phyloP scores from a whole-genome alignment of 202 grass and related monocot genomes.

The Musa balbisiana region DNA sequence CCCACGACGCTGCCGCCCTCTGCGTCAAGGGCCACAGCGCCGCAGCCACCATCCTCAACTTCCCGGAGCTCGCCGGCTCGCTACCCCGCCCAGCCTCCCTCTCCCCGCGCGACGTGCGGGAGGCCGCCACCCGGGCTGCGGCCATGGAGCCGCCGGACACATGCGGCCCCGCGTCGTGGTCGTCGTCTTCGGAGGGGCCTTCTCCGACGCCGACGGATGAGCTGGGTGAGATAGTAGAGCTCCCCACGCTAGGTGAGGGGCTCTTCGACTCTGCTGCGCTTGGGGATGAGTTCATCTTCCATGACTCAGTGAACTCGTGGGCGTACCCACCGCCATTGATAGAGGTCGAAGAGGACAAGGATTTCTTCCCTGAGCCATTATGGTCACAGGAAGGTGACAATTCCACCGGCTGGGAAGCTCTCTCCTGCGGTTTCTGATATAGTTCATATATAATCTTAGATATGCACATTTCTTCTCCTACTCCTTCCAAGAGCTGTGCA shows the following conservation, averaged over 20 bases:
- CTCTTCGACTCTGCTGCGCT: background rate
- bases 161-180: too few relatives aligned
- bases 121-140: background rate
- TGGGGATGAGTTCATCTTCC: background rate
- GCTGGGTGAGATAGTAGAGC: background rate
- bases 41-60: conserved; percentile 1
- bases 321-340: background rate
- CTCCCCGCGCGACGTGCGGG: conserved; percentile 6
- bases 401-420: background rate
- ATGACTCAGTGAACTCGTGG: background rate
- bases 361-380: background rate
- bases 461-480: background rate
- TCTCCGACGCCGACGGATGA: background rate
- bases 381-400: background rate
- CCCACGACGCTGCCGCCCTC: conserved; percentile 8
- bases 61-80: conserved; percentile 6
- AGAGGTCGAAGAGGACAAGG: too few relatives aligned
- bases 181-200: background rate
- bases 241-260: background rate
- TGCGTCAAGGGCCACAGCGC: background rate
- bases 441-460: too few relatives aligned
- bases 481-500: background rate
- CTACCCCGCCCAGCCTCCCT: conserved; percentile 6
- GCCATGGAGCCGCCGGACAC: background rate
- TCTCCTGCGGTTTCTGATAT: too few relatives aligned